Base-by-base conservation (phyloP, 225 moss, liverwort and hornwort genomes). In the Asterella californica region DNA sequence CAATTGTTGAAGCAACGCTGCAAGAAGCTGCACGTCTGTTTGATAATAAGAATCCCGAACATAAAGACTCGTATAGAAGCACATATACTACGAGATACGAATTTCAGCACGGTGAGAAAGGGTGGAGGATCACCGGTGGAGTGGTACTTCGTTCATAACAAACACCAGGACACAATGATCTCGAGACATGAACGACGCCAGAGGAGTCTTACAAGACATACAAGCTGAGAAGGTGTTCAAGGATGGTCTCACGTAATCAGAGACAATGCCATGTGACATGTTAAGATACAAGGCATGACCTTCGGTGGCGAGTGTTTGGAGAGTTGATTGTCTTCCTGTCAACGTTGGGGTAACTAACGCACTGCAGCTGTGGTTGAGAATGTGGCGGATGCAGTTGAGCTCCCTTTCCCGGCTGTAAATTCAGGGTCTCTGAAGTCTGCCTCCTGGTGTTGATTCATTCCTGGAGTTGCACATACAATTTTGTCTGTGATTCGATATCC, bases 1-100 rank as follows among this genome's bases (percentile, higher is more conserved):
- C 94, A 63, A 94, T 91, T 57, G 96, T 92, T 46, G 96, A 97
- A 84, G 92, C 94, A 65, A 97, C 94, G 19, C 76, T 97, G 83
- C 94, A 97, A 86, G 96, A 97, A 83, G 94, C 92, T 36, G 96
- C 96, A 54, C 90, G 92, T 36, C 68, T 97, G 34, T 90, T 93
- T 78, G 96, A 94, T 83, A 89, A 90, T 70, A 88, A 92, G 66
- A 93, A 94, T 32, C 91, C 92, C 65, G 96, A 94, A 78, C 94
- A 93, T 59, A 90, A 92, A 53, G 96, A 97, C 77, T 97, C 96
- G 0, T 97, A 97, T 69, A 84, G 88, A 78, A 97, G 93, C 83
- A 97, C 96, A 36, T 97, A 97, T 74, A 94, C 96, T 25, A 91
- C 96, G 33, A 89, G 96, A 77, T 97, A 97, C 76, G 96, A 97